These are phyloP conservation scores for Notholithocarpus densiflorus DNA, from an alignment of 306 rosid species.

Conservation along the genomic window DNA sequence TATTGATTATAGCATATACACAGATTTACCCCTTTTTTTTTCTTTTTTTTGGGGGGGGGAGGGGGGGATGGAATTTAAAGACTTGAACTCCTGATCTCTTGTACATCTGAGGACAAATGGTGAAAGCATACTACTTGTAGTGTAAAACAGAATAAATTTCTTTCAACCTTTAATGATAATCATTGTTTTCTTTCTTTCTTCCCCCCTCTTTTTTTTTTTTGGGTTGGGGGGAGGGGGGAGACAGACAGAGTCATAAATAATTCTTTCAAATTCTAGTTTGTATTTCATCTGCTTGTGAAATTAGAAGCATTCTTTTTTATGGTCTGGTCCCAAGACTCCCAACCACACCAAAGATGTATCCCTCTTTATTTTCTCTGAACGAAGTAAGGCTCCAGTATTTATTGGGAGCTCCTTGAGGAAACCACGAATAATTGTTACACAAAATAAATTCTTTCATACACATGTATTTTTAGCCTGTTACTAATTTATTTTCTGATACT, in stretches of 20 bases:
- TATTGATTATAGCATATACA: not conserved
- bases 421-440: not conserved
- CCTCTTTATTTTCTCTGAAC: not conserved
- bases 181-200: not conserved
- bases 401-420: not conserved
- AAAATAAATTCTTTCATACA: slow-evolving; percentile 14
- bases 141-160: too few species aligned
- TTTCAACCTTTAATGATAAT: not conserved
- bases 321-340: not conserved
- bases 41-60: not conserved
- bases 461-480: slow-evolving; percentile 10
- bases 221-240: not conserved
- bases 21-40: not conserved
- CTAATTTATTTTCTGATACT: not conserved
- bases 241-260: not conserved
- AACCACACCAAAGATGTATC: not conserved
- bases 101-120: too few species aligned
- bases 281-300: not conserved
- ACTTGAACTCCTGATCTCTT: too few species aligned
- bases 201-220: not conserved
- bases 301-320: not conserved
- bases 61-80: too few species aligned
- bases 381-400: not conserved
- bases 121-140: too few species aligned
- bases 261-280: not conserved